phyloP scores from a whole-genome alignment of 768 basidiomycete species.

The Mycena galericulata region DNA sequence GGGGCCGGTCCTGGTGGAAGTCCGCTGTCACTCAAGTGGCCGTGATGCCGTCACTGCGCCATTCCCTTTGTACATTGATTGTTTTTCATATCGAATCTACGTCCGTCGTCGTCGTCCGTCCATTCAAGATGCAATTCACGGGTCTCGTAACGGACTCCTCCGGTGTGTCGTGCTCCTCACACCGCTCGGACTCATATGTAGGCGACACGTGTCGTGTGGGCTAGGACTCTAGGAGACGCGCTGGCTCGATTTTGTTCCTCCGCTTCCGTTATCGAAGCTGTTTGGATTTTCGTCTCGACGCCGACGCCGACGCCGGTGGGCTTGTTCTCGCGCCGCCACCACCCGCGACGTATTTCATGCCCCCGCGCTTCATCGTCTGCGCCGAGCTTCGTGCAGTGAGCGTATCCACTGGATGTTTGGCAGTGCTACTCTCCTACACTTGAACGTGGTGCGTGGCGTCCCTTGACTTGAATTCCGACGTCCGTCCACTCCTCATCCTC shows the following conservation, averaged over 20 bases:
- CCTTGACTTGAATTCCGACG: not conserved
- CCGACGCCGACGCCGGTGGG: not conserved
- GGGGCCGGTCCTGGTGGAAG: too few species aligned
- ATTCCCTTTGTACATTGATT: too few species aligned
- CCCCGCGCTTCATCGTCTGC: not conserved
- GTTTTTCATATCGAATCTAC: too few species aligned
- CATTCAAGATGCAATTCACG: too few species aligned
- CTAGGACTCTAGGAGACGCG: too few species aligned
- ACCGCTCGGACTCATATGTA: too few species aligned
- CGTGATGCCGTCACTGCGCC: not conserved
- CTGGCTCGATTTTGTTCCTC: too few species aligned
- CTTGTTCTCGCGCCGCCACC: not conserved
- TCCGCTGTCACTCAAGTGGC: too few species aligned
- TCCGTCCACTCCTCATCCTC: not conserved
- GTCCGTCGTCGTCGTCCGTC: too few species aligned
- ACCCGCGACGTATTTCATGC: constrained; percentile 4
- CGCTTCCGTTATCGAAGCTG: not conserved
- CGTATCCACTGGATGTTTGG: not conserved
- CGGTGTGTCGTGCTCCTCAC: not conserved
- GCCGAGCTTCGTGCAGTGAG: not conserved
- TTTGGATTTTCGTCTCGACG: not conserved
- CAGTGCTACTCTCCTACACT: not conserved
- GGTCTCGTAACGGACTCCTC: too few species aligned
- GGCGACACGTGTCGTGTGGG: too few species aligned
- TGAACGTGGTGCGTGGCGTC: not conserved